These are phyloP conservation scores for Apiosordaria backusii DNA, from an alignment of 495 filamentous ascomycete genomes.

Conservation along the genomic window DNA sequence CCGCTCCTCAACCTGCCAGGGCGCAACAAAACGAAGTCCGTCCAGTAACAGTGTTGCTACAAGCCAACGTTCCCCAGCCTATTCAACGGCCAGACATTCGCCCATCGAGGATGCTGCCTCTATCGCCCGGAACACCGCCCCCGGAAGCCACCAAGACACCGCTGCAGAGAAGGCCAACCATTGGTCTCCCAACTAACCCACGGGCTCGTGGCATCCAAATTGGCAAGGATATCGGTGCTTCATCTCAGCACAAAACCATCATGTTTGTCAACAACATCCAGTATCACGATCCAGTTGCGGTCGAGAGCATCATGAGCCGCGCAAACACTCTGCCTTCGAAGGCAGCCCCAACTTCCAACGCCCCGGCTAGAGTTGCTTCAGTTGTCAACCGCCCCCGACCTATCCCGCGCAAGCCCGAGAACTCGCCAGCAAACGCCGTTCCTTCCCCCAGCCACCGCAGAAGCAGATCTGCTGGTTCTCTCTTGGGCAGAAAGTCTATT, in stretches of 20 bases:
- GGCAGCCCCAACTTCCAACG: conserved; percentile 15
- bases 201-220: conserved; percentile 40
- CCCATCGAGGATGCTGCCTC: conserved; percentile 33
- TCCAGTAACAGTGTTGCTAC: conserved; percentile 4
- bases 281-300: conserved; percentile 45
- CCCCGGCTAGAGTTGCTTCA: conserved; percentile 30
- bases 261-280: conserved; percentile 53
- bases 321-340: conserved; percentile 31
- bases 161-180: conserved; percentile 46
- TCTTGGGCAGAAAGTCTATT: conserved; percentile 42
- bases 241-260: conserved; percentile 42
- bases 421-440: conserved; percentile 34
- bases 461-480: conserved; percentile 44
- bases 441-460: conserved; percentile 35
- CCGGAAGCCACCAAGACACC: conserved; percentile 37
- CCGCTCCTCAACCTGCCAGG: conserved; percentile 5
- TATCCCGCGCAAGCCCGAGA: conserved; percentile 44
- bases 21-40: neutral
- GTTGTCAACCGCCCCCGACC: conserved; percentile 53
- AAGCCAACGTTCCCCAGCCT: conserved; percentile 1
- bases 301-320: conserved; percentile 44
- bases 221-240: conserved; percentile 22
- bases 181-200: conserved; percentile 50
- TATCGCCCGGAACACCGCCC: conserved; percentile 29
- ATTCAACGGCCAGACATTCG: conserved; percentile 27